Percentiles rank a stretch among this genome's conserved stretches.
Evolutionary conservation across 1,139 yeast genomes (phyloP).

Genomic region (Debaryomyces subglobosus): DNA sequence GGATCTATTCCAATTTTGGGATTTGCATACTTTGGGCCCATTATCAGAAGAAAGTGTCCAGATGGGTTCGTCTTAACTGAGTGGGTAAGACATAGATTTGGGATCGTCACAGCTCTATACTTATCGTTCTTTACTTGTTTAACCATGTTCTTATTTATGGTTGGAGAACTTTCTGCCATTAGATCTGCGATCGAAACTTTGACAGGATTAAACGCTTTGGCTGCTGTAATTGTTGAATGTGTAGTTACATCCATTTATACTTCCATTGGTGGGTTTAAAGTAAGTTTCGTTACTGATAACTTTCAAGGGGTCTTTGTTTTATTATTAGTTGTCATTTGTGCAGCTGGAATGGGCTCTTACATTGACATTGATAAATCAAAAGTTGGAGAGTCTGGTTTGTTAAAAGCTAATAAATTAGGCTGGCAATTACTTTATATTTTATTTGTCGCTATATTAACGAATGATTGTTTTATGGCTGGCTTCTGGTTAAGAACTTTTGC

Average conservation of each 20-base stretch:
- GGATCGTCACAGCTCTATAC: constrained; percentile 70
- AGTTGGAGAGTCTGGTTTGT: constrained; percentile 66
- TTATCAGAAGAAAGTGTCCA: constrained; percentile 78
- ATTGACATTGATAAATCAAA: constrained; percentile 66
- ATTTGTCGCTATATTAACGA: constrained; percentile 84
- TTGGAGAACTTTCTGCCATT: constrained; percentile 82
- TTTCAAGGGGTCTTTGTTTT: constrained; percentile 81
- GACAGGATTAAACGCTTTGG: constrained; percentile 79
- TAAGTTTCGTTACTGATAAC: constrained; percentile 86
- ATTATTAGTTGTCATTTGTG: constrained; percentile 66
- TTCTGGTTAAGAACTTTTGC: constrained; percentile 96
- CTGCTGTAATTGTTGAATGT: constrained; percentile 85
- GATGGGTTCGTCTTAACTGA: constrained; percentile 93
- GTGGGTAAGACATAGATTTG: constrained; percentile 87
- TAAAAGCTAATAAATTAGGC: constrained; percentile 70
- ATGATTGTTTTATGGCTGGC: constrained; percentile 88
- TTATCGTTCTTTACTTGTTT: constrained; percentile 80
- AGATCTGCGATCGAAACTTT: constrained; percentile 74
- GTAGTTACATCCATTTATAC: constrained; percentile 88
- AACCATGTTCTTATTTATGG: constrained; percentile 86
- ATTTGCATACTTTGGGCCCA: constrained; percentile 82
- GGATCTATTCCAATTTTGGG: constrained; percentile 84
- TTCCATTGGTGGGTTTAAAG: constrained; percentile 85
- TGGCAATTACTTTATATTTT: constrained; percentile 89
- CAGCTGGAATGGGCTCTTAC: constrained; percentile 80